These are phyloP conservation scores for Caryopteris hybrid DNA, from an alignment of 305 asterid genomes.

Conservation along the genomic window DNA sequence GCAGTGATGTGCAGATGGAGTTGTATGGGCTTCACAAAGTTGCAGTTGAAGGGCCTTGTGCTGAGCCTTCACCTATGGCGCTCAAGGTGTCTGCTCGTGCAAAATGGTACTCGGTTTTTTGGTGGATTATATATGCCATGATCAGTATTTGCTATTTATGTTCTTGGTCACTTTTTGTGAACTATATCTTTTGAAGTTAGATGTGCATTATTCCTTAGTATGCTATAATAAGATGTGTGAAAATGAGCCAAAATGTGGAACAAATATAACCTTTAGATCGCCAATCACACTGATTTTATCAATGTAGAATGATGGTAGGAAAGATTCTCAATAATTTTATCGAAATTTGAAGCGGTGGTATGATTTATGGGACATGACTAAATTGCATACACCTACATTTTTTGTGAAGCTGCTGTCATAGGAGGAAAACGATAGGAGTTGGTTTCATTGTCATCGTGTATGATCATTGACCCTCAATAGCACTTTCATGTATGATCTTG, in stretches of 20 bases:
- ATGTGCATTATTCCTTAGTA: background rate
- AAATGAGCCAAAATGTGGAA: too few relatives aligned
- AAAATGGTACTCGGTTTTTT: slow-evolving; percentile 61
- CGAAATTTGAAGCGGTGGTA: background rate
- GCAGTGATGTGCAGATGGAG: slow-evolving; percentile 52
- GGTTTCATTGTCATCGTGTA: background rate
- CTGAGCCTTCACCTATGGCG: slow-evolving; percentile 77
- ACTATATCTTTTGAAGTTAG: background rate
- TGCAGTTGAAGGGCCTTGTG: slow-evolving; percentile 83
- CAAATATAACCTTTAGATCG: too few relatives aligned
- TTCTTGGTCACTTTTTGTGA: background rate
- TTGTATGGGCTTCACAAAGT: slow-evolving; percentile 74
- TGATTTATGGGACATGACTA: too few relatives aligned
- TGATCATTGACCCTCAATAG: background rate
- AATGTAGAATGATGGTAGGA: too few relatives aligned
- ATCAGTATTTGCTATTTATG: background rate
- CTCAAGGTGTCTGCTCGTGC: slow-evolving; percentile 70
- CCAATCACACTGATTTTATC: too few relatives aligned
- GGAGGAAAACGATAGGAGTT: background rate
- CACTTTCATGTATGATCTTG: background rate
- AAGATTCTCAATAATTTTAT: too few relatives aligned
- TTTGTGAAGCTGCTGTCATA: too few relatives aligned
- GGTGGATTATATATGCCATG: background rate
- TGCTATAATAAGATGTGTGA: background rate
- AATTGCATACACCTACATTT: too few relatives aligned